Conservation (phyloP, 352 stramenopile genomes). For the Pythium inflatum region DNA sequence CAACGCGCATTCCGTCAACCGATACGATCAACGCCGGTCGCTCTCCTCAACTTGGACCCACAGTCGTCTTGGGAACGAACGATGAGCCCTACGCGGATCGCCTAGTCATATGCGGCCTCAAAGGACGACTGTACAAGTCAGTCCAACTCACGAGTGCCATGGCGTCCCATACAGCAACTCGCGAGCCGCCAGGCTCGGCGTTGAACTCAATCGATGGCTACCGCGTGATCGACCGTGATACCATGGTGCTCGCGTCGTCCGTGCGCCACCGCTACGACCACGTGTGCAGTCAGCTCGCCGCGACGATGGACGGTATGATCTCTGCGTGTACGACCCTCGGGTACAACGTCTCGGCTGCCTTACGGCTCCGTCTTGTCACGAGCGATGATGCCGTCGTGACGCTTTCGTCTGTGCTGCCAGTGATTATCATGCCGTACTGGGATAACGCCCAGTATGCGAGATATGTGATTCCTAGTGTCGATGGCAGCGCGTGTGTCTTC, state of each 20-base stretch:
- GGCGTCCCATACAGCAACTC: slow-evolving; percentile 35
- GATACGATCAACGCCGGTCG: too few relatives aligned
- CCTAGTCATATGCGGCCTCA: slow-evolving; percentile 36
- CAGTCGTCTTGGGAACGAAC: too few relatives aligned
- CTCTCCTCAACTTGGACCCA: too few relatives aligned
- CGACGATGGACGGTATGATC: slow-evolving; percentile 21
- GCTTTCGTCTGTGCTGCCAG: slow-evolving; percentile 22
- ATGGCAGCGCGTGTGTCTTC: slow-evolving; percentile 38
- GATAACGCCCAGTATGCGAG: slow-evolving; percentile 17
- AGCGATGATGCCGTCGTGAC: slow-evolving; percentile 4
- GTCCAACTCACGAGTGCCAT: slow-evolving; percentile 35
- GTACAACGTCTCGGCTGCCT: slow-evolving; percentile 32
- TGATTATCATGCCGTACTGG: slow-evolving; percentile 41
- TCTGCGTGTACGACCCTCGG: slow-evolving; percentile 22
- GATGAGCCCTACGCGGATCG: slow-evolving; percentile 53
- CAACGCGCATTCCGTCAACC: slow-evolving; percentile 14
- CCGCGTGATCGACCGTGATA: slow-evolving; percentile 30
- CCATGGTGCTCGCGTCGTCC: not conserved
- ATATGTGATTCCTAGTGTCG: slow-evolving; percentile 23
- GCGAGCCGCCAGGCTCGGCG: too few relatives aligned
- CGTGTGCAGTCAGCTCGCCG: slow-evolving; percentile 20
- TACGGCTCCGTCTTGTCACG: slow-evolving; percentile 29
- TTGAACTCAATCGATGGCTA: slow-evolving; percentile 25
- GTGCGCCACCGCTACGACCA: slow-evolving; percentile 15
- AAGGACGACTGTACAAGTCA: slow-evolving; percentile 28